Evolutionary conservation across 768 basidiomycete species (phyloP).

Genomic region (Stropharia rugosoannulata): DNA sequence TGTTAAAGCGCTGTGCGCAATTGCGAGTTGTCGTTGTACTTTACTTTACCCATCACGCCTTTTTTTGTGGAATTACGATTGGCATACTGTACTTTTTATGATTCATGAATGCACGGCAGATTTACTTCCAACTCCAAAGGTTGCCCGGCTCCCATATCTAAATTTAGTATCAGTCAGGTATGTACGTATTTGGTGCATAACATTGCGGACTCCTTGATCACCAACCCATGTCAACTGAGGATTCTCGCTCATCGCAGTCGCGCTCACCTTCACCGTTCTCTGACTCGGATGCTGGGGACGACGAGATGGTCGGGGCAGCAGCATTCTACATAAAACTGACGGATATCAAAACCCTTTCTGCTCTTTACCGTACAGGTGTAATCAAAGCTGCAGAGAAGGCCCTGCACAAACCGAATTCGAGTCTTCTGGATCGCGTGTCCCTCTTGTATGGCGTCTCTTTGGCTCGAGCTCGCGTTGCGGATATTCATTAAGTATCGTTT

Average conservation of each 20-base stretch:
- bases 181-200: too few species aligned
- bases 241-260: background rate
- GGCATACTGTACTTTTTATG: background rate
- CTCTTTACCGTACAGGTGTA: slow-evolving; percentile 45
- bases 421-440: slow-evolving; percentile 58
- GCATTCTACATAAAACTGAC: slow-evolving; percentile 20
- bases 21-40: background rate
- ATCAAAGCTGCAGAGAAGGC: slow-evolving; percentile 34
- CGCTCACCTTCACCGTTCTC: background rate
- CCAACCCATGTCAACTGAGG: too few species aligned
- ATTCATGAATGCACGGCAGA: too few species aligned
- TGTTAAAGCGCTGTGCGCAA: slow-evolving; percentile 2
- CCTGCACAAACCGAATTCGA: slow-evolving; percentile 34
- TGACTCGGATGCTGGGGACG: slow-evolving; percentile 12
- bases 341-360: slow-evolving; percentile 55
- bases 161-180: too few species aligned
- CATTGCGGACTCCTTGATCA: too few species aligned
- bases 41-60: background rate
- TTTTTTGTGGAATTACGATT: background rate
- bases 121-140: too few species aligned
- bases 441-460: slow-evolving; percentile 50
- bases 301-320: slow-evolving; percentile 1
- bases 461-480: slow-evolving; percentile 1
- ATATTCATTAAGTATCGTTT: background rate
- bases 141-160: too few species aligned